Evolutionary conservation across 306 rosid species (phyloP).

Genomic region (Fragaria iinumae): DNA sequence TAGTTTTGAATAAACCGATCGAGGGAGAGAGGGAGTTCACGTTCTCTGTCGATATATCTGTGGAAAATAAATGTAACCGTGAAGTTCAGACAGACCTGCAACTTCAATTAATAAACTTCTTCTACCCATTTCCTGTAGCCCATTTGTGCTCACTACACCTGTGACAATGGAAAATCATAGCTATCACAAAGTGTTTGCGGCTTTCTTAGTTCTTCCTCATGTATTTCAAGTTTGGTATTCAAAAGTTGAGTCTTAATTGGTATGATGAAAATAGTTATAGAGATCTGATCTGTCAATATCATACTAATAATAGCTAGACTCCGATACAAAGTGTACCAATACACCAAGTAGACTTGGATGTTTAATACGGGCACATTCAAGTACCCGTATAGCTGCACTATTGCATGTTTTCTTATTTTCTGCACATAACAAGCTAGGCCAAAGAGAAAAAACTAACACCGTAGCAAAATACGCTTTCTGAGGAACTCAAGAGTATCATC

Average conservation of each 20-base stretch:
- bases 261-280: background rate
- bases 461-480: no score
- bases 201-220: background rate
- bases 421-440: no score
- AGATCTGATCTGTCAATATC: background rate
- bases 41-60: no score
- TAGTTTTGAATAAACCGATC: background rate
- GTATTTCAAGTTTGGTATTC: background rate
- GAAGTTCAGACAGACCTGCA: conserved; percentile 24
- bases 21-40: no score
- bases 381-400: no score
- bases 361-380: no score
- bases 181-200: background rate
- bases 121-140: background rate
- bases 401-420: no score
- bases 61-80: conserved; percentile 36
- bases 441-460: no score
- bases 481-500: no score
- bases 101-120: conserved; percentile 26
- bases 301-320: no score
- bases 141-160: background rate
- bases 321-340: no score
- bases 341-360: no score
- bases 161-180: background rate
- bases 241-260: background rate